A percentile compares a stretch with the other conserved stretches of the same genome.
Conservation (phyloP, 2,329 filamentous ascomycete species). For the Phaeosphaeria sp. region DNA sequence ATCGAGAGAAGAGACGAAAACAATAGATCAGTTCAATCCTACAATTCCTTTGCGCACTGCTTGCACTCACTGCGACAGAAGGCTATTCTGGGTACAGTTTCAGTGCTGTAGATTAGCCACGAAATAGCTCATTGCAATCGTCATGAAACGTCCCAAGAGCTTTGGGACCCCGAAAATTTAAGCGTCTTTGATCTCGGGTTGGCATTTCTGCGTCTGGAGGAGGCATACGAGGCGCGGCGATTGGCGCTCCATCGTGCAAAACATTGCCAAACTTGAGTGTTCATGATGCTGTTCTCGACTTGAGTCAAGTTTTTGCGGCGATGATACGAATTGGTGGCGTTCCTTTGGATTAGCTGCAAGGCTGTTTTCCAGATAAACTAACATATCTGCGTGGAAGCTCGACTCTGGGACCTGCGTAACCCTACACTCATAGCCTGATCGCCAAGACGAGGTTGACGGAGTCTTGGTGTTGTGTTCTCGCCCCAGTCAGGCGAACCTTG, state of each 20-base stretch:
- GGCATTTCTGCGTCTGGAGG: background rate
- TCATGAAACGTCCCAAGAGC: background rate
- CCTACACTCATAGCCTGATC: background rate
- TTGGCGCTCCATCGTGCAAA: background rate
- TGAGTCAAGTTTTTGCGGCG: background rate
- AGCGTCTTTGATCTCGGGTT: background rate
- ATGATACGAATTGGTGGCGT: background rate
- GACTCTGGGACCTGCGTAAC: background rate
- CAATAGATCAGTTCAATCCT: too few relatives aligned
- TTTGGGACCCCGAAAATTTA: background rate
- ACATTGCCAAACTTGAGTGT: background rate
- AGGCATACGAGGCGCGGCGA: background rate
- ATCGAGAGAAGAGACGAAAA: too few relatives aligned
- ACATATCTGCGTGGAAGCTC: too few relatives aligned
- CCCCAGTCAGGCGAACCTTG: background rate
- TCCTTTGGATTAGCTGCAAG: background rate
- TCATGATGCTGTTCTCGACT: background rate
- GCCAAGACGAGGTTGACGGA: background rate
- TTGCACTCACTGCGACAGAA: too few relatives aligned
- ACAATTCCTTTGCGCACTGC: too few relatives aligned
- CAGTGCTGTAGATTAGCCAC: background rate
- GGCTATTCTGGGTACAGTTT: background rate
- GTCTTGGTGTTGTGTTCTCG: background rate
- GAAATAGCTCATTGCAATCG: background rate
- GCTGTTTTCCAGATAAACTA: background rate